Evolutionary conservation across 2,329 filamentous ascomycete species (phyloP).

Genomic region (Cercospora sp.): DNA sequence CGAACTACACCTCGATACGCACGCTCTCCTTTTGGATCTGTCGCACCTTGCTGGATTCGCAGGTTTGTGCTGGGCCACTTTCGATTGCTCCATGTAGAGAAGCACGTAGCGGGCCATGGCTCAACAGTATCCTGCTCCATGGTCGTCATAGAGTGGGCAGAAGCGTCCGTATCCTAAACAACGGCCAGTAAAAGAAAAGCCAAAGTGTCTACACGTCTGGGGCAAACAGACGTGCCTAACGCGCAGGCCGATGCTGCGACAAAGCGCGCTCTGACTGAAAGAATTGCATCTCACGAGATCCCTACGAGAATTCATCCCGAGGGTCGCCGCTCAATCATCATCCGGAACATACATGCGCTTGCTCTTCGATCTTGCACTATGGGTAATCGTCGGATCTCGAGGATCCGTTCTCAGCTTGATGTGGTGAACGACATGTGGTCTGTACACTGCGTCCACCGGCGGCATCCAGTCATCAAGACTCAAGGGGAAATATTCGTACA

Average conservation of each 20-base stretch:
- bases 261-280: background rate
- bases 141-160: background rate
- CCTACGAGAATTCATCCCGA: background rate
- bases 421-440: constrained; percentile 92
- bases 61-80: background rate
- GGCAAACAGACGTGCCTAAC: background rate
- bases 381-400: constrained; percentile 42
- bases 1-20: background rate
- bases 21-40: background rate
- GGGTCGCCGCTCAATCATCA: constrained; percentile 26
- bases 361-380: constrained; percentile 24
- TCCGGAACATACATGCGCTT: constrained; percentile 16
- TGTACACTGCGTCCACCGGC: constrained; percentile 84
- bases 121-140: background rate
- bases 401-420: constrained; percentile 58
- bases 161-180: background rate
- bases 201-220: background rate
- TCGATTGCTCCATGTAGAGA: background rate
- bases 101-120: background rate
- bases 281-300: background rate
- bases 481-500: constrained; percentile 94
- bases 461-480: constrained; percentile 92
- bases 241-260: background rate
- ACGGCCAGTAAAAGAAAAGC: background rate
- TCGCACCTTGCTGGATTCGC: background rate